Conservation (phyloP, 768 basidiomycete species). For the Termitomyces sp. region DNA sequence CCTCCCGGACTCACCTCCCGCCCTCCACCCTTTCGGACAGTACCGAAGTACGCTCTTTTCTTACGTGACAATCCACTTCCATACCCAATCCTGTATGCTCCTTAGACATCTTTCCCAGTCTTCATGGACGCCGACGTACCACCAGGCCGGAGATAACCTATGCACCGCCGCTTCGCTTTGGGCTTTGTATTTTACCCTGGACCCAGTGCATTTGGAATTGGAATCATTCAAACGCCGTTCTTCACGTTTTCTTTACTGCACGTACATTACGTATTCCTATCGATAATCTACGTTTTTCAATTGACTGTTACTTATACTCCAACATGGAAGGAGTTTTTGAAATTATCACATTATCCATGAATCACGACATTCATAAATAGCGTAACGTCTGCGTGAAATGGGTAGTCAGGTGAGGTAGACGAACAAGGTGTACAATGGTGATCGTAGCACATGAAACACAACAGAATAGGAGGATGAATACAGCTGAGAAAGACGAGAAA, state of each 20-base stretch:
- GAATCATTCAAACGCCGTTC: background rate
- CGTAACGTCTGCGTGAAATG: background rate
- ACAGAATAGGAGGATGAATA: background rate
- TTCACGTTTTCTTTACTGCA: background rate
- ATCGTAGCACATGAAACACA: background rate
- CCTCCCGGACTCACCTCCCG: background rate
- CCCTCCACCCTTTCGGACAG: background rate
- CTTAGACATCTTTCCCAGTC: background rate
- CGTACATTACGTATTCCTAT: slow-evolving; percentile 2
- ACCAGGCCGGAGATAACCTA: background rate
- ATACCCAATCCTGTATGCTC: slow-evolving; percentile 1
- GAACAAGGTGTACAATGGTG: background rate
- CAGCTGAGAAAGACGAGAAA: background rate
- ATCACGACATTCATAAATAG: background rate
- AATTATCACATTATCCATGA: too few relatives aligned
- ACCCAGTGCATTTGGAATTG: slow-evolving; percentile 4
- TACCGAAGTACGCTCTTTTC: background rate
- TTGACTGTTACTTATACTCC: background rate
- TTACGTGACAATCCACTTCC: background rate
- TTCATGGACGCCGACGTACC: background rate
- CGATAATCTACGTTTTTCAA: background rate
- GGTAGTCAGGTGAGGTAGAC: background rate
- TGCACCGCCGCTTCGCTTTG: background rate
- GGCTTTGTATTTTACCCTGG: background rate
- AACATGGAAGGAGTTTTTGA: background rate